phyloP scores from a whole-genome alignment of 1,284 basidiomycete genomes.

The Cryptococcus neoformans region DNA sequence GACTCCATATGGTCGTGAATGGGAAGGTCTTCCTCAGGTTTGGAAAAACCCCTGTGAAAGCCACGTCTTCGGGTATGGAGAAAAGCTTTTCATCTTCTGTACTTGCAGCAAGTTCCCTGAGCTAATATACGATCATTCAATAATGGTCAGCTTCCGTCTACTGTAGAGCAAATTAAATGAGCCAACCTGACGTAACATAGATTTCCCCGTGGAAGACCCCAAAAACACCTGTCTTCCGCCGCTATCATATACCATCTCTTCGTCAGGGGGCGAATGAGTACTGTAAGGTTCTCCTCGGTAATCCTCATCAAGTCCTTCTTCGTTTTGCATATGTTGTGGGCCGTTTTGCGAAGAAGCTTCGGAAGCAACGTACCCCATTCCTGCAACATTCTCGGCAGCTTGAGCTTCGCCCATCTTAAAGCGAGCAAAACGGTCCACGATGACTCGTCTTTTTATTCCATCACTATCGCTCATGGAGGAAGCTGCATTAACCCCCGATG shows the following conservation, averaged over 20 bases:
- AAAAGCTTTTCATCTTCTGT: slow-evolving; percentile 26
- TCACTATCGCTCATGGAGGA: slow-evolving; percentile 6
- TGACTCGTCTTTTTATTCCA: slow-evolving; percentile 38
- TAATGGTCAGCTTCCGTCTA: not conserved
- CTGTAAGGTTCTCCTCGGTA: slow-evolving; percentile 35
- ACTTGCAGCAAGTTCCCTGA: slow-evolving; percentile 28
- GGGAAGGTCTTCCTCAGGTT: slow-evolving; percentile 48
- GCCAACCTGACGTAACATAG: slow-evolving; percentile 38
- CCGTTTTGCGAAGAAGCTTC: not conserved
- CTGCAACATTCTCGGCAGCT: slow-evolving; percentile 20
- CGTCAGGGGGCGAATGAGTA: slow-evolving; percentile 35
- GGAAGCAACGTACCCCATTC: not conserved
- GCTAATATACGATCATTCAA: slow-evolving; percentile 6
- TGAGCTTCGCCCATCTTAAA: slow-evolving; percentile 46
- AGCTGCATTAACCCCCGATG: not conserved
- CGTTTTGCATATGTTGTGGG: not conserved
- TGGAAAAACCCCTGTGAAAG: slow-evolving; percentile 46
- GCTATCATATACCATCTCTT: slow-evolving; percentile 40
- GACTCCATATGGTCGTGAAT: slow-evolving; percentile 51
- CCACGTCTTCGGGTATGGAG: slow-evolving; percentile 41
- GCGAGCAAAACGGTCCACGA: slow-evolving; percentile 45
- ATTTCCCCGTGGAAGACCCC: slow-evolving; percentile 39
- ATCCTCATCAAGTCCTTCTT: slow-evolving; percentile 6
- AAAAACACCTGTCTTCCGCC: slow-evolving; percentile 39
- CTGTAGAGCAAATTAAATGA: no score